These are phyloP conservation scores for Tricholoma furcatifolium DNA, from an alignment of 768 basidiomycete genomes.

Conservation along the genomic window DNA sequence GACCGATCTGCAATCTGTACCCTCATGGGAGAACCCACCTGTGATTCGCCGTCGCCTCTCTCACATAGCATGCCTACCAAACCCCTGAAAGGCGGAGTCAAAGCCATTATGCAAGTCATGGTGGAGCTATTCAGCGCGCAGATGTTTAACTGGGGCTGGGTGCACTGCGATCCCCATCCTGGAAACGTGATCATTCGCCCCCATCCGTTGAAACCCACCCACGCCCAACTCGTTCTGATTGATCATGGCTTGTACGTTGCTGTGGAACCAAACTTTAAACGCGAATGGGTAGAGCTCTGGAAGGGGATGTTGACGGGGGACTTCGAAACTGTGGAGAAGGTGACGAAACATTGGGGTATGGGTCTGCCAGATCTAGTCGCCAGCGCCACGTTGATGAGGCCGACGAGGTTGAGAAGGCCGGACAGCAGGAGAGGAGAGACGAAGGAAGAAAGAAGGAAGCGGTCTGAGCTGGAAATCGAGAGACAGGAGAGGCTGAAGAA, in stretches of 20 bases:
- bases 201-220: slow-evolving; percentile 40
- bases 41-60: slow-evolving; percentile 15
- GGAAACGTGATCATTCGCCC: slow-evolving; percentile 78
- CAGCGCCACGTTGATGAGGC: slow-evolving; percentile 69
- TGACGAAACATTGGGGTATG: slow-evolving; percentile 65
- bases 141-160: slow-evolving; percentile 92
- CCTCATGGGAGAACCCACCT: slow-evolving; percentile 52
- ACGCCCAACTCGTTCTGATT: slow-evolving; percentile 74
- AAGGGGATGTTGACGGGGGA: slow-evolving; percentile 58
- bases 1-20: slow-evolving; percentile 56
- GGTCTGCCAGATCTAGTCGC: slow-evolving; percentile 72
- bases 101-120: slow-evolving; percentile 79
- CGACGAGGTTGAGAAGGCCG: slow-evolving; percentile 42
- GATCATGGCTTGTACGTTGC: slow-evolving; percentile 92
- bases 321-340: slow-evolving; percentile 46
- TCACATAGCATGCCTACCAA: slow-evolving; percentile 27
- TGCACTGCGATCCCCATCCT: slow-evolving; percentile 77
- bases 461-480: slow-evolving; percentile 16
- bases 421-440: slow-evolving; percentile 25
- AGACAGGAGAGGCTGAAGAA: slow-evolving; percentile 25
- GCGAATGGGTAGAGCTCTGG: slow-evolving; percentile 82
- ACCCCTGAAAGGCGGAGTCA: slow-evolving; percentile 58
- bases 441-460: slow-evolving; percentile 21
- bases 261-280: slow-evolving; percentile 63
- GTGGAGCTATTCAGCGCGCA: slow-evolving; percentile 85